Evolutionary conservation across 2,329 filamentous ascomycete genomes (phyloP).

Genomic region (Beauveria sp.): DNA sequence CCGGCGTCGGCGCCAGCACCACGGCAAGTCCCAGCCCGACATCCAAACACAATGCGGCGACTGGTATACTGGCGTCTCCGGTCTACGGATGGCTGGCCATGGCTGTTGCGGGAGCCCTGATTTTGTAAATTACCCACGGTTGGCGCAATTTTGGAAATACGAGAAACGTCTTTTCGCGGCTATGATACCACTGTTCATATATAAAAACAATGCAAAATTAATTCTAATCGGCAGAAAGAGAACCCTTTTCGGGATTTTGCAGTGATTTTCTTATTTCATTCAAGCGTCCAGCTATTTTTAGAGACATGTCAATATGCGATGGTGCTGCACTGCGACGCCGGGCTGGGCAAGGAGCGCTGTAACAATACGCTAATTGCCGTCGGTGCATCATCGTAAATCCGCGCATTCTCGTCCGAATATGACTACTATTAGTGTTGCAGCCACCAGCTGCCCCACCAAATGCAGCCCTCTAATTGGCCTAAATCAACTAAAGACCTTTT

Average conservation of each 20-base stretch:
- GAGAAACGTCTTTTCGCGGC: not conserved
- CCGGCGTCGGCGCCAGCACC: not conserved
- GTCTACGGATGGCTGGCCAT: not conserved
- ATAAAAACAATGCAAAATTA: not conserved
- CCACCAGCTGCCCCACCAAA: too few relatives aligned
- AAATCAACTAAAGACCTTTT: too few relatives aligned
- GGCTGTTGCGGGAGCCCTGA: not conserved
- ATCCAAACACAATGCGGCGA: not conserved
- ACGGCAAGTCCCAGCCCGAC: not conserved
- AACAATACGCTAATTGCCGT: not conserved
- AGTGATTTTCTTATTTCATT: not conserved
- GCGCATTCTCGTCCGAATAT: not conserved
- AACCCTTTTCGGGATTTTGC: not conserved
- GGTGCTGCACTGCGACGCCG: not conserved
- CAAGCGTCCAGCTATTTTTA: not conserved
- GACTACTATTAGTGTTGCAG: not conserved
- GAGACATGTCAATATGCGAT: too few relatives aligned
- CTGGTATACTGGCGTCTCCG: not conserved
- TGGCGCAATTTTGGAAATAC: not conserved
- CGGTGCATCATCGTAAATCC: not conserved
- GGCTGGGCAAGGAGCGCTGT: not conserved
- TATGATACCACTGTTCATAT: slow-evolving; percentile 7
- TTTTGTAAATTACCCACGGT: not conserved
- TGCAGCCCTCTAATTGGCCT: too few relatives aligned
- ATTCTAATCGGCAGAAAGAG: not conserved